Conservation (phyloP, 2,329 filamentous ascomycete species). For the Talaromyces sp. region DNA sequence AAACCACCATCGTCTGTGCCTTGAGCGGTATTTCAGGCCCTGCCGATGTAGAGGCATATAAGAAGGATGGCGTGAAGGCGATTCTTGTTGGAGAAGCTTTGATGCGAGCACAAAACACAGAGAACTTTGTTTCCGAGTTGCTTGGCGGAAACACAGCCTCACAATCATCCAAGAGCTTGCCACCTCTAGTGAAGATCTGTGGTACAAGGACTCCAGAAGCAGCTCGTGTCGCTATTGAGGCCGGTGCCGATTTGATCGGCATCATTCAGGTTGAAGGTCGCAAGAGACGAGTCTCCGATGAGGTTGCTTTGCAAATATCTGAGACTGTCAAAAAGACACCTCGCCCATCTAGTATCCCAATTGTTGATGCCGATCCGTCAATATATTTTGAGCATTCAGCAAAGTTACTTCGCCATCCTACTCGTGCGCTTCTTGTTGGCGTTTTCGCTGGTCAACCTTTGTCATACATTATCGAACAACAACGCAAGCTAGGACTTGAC, state of each 20-base stretch:
- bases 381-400: conserved; percentile 67
- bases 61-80: conserved; percentile 83
- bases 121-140: conserved; percentile 75
- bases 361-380: conserved; percentile 21
- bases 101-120: conserved; percentile 82
- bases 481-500: conserved; percentile 71
- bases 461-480: conserved; percentile 71
- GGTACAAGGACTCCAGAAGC: conserved; percentile 80
- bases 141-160: conserved; percentile 53
- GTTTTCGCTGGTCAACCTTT: conserved; percentile 92
- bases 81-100: conserved; percentile 92
- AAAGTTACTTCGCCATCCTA: conserved; percentile 45
- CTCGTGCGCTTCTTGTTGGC: conserved; percentile 74
- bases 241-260: conserved; percentile 85
- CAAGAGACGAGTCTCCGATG: conserved; percentile 71
- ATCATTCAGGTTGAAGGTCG: conserved; percentile 83
- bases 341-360: conserved; percentile 22
- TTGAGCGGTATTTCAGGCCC: conserved; percentile 89
- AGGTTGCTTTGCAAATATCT: conserved; percentile 76
- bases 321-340: conserved; percentile 59
- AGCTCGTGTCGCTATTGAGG: conserved; percentile 72
- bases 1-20: conserved; percentile 83
- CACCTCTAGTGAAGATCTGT: conserved; percentile 85
- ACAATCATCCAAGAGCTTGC: conserved; percentile 15
- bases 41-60: conserved; percentile 81